phyloP scores from a whole-genome alignment of 2,329 filamentous ascomycete genomes.

The Parafenestella ontariensis region DNA sequence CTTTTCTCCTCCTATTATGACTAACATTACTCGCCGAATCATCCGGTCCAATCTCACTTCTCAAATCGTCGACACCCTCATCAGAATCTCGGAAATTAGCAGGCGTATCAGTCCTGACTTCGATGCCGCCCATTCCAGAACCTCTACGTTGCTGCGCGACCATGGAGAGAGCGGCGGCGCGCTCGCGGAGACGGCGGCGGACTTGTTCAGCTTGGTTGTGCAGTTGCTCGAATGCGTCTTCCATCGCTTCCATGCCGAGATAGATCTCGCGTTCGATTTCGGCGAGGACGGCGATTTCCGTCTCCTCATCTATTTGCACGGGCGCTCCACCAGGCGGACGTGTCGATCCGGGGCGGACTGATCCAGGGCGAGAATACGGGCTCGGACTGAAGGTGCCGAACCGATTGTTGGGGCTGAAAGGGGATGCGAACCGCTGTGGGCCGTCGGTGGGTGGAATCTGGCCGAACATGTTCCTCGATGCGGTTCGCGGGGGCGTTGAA shows the following conservation, averaged over 20 bases:
- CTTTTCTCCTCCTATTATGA: conserved; percentile 70
- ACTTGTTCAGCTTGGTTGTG: conserved; percentile 85
- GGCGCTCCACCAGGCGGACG: conserved; percentile 61
- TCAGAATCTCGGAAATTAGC: conserved; percentile 44
- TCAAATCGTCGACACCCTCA: conserved; percentile 49
- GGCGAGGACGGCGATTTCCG: conserved; percentile 85
- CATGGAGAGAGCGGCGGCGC: conserved; percentile 78
- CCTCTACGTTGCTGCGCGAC: conserved; percentile 65
- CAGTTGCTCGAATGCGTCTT: conserved; percentile 92
- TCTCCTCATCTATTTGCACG: conserved; percentile 92
- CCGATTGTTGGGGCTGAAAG: conserved; percentile 62
- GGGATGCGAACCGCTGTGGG: conserved; percentile 49
- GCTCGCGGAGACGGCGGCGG: conserved; percentile 78
- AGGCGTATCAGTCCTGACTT: conserved; percentile 59
- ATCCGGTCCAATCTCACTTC: conserved; percentile 70
- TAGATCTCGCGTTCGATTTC: conserved; percentile 95
- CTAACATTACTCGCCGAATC: conserved; percentile 83
- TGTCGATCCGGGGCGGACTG: conserved; percentile 21
- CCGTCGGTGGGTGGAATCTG: conserved; percentile 51
- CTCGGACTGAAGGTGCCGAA: conserved; percentile 45
- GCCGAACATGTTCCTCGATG: conserved; percentile 45
- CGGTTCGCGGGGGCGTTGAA: conserved; percentile 27
- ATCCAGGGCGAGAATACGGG: conserved; percentile 28
- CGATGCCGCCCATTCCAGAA: conserved; percentile 51
- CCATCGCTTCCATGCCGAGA: conserved; percentile 89